Base-by-base conservation (phyloP, 192 early-diverging fungal species). In the Coemansia umbellata region DNA sequence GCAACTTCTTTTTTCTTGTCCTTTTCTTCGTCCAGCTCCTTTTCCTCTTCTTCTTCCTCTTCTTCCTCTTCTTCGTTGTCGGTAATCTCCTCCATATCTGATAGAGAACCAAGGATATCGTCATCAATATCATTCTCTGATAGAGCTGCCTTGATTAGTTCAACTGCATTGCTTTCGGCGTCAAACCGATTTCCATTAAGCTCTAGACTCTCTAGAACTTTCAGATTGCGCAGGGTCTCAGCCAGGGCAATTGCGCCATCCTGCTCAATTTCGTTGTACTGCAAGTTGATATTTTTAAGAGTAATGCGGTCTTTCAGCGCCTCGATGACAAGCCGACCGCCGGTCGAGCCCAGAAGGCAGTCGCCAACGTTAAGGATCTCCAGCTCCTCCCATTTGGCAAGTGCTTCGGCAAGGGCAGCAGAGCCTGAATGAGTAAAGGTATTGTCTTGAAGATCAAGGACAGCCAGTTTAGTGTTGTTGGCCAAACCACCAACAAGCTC, bases 361-460 rank as follows among this genome's bases (percentile, higher is more conserved):
- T 98, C 95, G 21, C 91, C 90, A 31, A 98, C 60, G 64, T 98
- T 92, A 19, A 98, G 80, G 14, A 60, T 50, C 49, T 82, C 84
- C 31, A 98, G 67, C 0, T 87, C 48, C n/a, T 81, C 73, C 95
- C 95, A 98, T 8, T 68, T 64, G 8, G 81, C 63, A 31, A 98
- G 69, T 4, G 87, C 87, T 15, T 71, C 58, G 5, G 93, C 90
- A 51, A 98, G 80, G 10, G 91, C 89, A 13, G 58, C 45, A 26
- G 91, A 88, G 15, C 95, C 95, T 15, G 68, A 66, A 27, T 80
- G 77, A 3, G 93, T 94, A 49, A 98, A 94, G 0, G 95, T 98
- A 74, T 98, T 98, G 64, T 98, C 95, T 74, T 98, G 93, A 31
- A 98, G 67, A 77, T 98, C 92, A 21, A 98, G 60, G 41, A 84